Evolutionary conservation across 495 filamentous ascomycete genomes (phyloP).

Genomic region (Tuber brumale): DNA sequence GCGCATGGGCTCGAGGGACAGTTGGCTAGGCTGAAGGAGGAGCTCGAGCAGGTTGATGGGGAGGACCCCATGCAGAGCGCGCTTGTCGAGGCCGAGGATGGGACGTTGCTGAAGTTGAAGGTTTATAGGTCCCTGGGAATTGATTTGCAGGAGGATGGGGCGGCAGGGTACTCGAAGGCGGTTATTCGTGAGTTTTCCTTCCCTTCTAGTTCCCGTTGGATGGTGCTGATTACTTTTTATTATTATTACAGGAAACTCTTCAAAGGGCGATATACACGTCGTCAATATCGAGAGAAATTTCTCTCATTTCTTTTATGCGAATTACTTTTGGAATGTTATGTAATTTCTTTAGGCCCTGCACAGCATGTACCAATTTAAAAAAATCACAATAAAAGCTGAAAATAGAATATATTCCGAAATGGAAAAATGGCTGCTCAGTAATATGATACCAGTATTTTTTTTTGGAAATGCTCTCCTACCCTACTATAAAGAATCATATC

Average conservation of each 20-base stretch:
- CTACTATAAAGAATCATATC: no score
- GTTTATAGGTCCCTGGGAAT: slow-evolving; percentile 87
- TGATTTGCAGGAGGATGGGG: slow-evolving; percentile 72
- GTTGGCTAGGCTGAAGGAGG: slow-evolving; percentile 64
- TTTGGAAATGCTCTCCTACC: no score
- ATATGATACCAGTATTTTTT: no score
- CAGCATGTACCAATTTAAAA: no score
- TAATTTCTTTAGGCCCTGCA: slow-evolving; percentile 4
- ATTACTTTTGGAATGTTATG: slow-evolving; percentile 76
- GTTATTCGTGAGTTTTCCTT: slow-evolving; percentile 52
- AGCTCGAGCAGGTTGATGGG: slow-evolving; percentile 73
- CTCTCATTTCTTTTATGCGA: slow-evolving; percentile 84
- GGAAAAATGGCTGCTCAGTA: no score
- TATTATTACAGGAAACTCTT: slow-evolving; percentile 54
- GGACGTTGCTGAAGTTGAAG: slow-evolving; percentile 66
- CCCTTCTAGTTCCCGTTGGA: background rate
- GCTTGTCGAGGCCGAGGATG: slow-evolving; percentile 59
- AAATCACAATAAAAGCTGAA: no score
- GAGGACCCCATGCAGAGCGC: slow-evolving; percentile 54
- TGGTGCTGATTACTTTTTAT: background rate
- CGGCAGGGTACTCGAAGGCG: slow-evolving; percentile 76
- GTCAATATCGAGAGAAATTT: slow-evolving; percentile 92
- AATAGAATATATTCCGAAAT: no score
- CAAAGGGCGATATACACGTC: slow-evolving; percentile 87
- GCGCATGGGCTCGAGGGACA: slow-evolving; percentile 79